Base-by-base conservation (phyloP, 1,139 yeast genomes). In the Saccharomyces hybrid region DNA sequence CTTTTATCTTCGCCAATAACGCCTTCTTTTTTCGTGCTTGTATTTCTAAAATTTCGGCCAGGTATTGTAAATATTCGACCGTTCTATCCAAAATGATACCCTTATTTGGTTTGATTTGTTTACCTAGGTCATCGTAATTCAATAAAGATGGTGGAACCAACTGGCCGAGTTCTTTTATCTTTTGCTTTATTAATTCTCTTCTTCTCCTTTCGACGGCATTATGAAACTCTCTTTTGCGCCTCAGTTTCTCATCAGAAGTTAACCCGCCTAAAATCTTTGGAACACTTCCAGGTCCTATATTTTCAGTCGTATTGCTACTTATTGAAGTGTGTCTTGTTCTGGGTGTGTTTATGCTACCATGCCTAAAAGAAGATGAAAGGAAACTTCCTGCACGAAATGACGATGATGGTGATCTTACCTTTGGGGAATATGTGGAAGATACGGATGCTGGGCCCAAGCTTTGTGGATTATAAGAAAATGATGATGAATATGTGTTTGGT, bases 201-300 rank as follows among this genome's bases (percentile, higher is more conserved):
- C 95, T 77, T 67, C 91, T 77, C 65, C 93, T 75, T 68, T 86
- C 95, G 4, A 86, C 95, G 0, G 90, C 93, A 66, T 86, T 86
- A 65, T 86, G 95, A 62, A 86, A 82, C 64, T 86, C 91, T 59
- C 90, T 74, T 62, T 91, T 77, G 63, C 93, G 77, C 60, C 79
- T 79, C 55, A 84, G 67, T 63, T 84, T 86, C 56, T 83, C 88
- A 57, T 86, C 93, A 64, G 83, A 83, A n/a, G 81, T 76, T 53
- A 85, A 63, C 46, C 59, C 75, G 63, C 62, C 51, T 14, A 59
- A 27, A 26, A 23, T 32, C 53, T 61, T 62, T 8, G 66, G 63
- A 4, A 62, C 64, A 50, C 64, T 59, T 1, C 60, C 56, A 6
- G 61, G 52, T 19, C 47, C 42, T 4, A 52, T 28, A 27, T 34